Conservation (phyloP, 2,329 filamentous ascomycete species). For the Monosporascus sp. region DNA sequence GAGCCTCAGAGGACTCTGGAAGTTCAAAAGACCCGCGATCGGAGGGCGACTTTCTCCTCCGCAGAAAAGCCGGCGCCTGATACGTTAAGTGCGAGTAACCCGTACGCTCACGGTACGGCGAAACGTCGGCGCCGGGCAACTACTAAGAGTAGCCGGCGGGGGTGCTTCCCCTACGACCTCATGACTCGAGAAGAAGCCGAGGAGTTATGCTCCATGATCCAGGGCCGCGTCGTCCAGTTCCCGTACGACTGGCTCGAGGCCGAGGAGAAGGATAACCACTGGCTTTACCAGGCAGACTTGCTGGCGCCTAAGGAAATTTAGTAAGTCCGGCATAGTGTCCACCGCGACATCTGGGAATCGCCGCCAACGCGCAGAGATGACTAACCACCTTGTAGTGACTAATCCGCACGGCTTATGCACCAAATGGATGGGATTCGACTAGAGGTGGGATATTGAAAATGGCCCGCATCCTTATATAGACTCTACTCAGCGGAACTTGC, state of each 20-base stretch:
- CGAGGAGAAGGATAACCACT: conserved; percentile 90
- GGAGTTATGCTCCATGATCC: conserved; percentile 72
- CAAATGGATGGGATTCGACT: too few relatives aligned
- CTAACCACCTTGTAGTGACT: conserved; percentile 20
- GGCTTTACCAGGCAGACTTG: conserved; percentile 94
- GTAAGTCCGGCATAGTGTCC: conserved; percentile 46
- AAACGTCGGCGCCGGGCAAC: conserved; percentile 62
- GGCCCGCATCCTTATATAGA: too few relatives aligned
- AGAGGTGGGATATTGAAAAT: too few relatives aligned
- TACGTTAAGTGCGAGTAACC: conserved; percentile 27
- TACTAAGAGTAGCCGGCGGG: conserved; percentile 63
- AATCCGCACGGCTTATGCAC: neutral
- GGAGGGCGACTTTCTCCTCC: conserved; percentile 53
- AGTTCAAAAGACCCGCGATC: conserved; percentile 36
- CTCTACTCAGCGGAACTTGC: too few relatives aligned
- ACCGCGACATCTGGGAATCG: too few relatives aligned
- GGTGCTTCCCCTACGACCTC: conserved; percentile 66
- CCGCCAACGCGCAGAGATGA: neutral
- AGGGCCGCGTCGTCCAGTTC: conserved; percentile 86
- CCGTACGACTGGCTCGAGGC: conserved; percentile 93
- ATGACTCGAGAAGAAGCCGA: conserved; percentile 73
- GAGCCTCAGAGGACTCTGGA: conserved; percentile 15
- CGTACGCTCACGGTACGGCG: conserved; percentile 39
- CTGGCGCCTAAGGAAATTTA: conserved; percentile 97
- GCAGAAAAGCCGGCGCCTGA: conserved; percentile 41